These are phyloP conservation scores for Eucalyptus curtisii DNA, from an alignment of 345 rosid genomes.

Conservation along the genomic window DNA sequence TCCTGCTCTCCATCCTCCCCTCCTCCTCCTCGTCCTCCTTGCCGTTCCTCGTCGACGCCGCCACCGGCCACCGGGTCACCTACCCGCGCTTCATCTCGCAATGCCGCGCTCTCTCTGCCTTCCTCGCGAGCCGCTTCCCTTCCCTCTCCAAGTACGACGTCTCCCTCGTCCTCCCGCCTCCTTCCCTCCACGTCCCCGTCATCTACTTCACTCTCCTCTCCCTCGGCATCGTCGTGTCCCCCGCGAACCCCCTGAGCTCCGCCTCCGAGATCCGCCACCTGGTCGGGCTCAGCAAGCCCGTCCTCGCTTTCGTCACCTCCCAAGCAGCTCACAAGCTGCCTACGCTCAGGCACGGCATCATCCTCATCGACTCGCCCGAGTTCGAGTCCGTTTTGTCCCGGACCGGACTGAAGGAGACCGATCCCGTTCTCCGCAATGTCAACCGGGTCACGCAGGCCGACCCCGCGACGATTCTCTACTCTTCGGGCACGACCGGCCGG, in stretches of 20 bases:
- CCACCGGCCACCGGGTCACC: background rate
- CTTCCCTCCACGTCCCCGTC: slow-evolving; percentile 15
- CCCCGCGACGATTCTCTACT: slow-evolving; percentile 18
- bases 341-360: background rate
- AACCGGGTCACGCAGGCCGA: slow-evolving; percentile 10
- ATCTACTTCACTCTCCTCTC: slow-evolving; percentile 22
- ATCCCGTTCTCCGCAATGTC: background rate
- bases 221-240: slow-evolving; percentile 16
- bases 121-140: background rate
- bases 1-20: slow-evolving; percentile 4
- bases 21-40: background rate
- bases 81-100: background rate
- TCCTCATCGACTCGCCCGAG: slow-evolving; percentile 11
- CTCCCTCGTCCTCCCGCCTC: slow-evolving; percentile 9
- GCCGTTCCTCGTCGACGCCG: background rate
- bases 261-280: slow-evolving; percentile 9
- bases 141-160: slow-evolving; percentile 12
- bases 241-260: slow-evolving; percentile 13
- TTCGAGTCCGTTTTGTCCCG: background rate
- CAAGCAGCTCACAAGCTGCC: slow-evolving; percentile 3
- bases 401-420: background rate
- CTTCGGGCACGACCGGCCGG: slow-evolving; percentile 30
- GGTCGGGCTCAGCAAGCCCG: slow-evolving; percentile 13
- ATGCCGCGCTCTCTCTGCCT: background rate
- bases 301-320: slow-evolving; percentile 1